Base-by-base conservation (phyloP, 768 basidiomycete species). In the Plicaturopsis crispa region DNA sequence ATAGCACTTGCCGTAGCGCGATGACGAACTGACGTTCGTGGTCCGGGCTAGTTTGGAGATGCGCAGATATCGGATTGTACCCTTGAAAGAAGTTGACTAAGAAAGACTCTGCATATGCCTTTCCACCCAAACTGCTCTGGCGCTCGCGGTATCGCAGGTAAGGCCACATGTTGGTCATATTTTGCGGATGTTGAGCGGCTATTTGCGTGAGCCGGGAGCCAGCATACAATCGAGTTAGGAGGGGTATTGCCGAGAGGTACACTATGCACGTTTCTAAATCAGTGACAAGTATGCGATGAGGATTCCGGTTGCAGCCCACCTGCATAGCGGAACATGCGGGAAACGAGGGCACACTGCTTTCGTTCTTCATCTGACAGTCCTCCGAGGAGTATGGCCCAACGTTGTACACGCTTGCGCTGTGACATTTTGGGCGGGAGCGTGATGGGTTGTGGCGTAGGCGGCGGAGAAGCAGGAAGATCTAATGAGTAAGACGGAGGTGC, bases 121-220 rank as follows among this genome's bases (percentile, higher is more conserved):
- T 39, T 38, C 58, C 66, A 28, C 73, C 63, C 13, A 38, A 41
- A 1, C 42, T 28, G 1, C 53, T 48, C 52, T 84, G 80, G 10
- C 48, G 44, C 41, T 62, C 48, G n/a, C 84, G 72, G 16, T 61
- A 49, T 19, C 55, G 56, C 23, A 85, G 64, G 52, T 86, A 86
- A 5, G 84, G 81, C 85, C 85, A 88, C 51, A 80, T 62, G 45
- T 86, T 76, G 1, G 68, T 73, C 57, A 68, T 76, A 13, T 62
- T 66, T 16, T 41, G 55, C 12, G 70, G 55, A 46, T 72, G 59
- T 8, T 54, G 51, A 32, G 56, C 41, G 34, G 73, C 43, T 5
- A 76, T 36, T 1, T 44, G 24, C 13, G 60, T 56, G 31, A 78
- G 57, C 32, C 81, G 71, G 18, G 43, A 47, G 6, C 84, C 84